Base-by-base conservation (phyloP, 2,329 filamentous ascomycete species). In the Colletotrichum graminicola region DNA sequence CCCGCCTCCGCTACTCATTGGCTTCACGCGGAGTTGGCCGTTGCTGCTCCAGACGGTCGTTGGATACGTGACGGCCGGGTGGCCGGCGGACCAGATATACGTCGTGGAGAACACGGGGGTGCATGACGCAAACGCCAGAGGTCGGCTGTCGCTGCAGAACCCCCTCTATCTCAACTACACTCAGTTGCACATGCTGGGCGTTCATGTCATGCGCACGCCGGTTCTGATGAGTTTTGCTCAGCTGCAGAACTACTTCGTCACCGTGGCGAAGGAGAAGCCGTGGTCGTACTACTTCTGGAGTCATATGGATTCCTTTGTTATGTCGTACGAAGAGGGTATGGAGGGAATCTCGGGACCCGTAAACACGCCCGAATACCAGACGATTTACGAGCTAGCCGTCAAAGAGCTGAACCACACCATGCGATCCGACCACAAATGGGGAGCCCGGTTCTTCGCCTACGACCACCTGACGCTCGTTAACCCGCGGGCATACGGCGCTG, bases 31-130 rank as follows among this genome's bases (percentile, higher is more conserved):
- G 43, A 85, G 85, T 69, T 89, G 85, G 84, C 83, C 84, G 3
- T 79, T 90, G 71, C 81, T 90, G 5, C 82, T 88, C 36, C 88
- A 90, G 77, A 81, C 84, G 1, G 84, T 90, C 0, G 82, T 88
- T 12, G 85, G 82, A 6, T 90, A 90, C 77, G 85, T 90, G 73
- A 86, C 87, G 1, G 86, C 87, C 2, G 88, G 88, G 56, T 90
- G 88, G 88, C 89, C 88, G 1, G 78, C 86, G 0, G 80, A 82
- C 39, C 84, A 90, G 73, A 89, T 90, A 69, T 87, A 87, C 71
- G 84, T 90, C 1, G 79, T 90, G 29, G 88, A 90, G 75, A 90
- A 90, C 78, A 90, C 85, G 2, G 88, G 88, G 10, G 84, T 85
- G 18, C 86, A 88, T 74, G 80, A 86, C 66, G 83, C 86, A 52